A percentile compares a stretch with the other conserved stretches of the same genome.
phyloP scores from a whole-genome alignment of 208 protist species.

The Wallacemonas collosoma region DNA sequence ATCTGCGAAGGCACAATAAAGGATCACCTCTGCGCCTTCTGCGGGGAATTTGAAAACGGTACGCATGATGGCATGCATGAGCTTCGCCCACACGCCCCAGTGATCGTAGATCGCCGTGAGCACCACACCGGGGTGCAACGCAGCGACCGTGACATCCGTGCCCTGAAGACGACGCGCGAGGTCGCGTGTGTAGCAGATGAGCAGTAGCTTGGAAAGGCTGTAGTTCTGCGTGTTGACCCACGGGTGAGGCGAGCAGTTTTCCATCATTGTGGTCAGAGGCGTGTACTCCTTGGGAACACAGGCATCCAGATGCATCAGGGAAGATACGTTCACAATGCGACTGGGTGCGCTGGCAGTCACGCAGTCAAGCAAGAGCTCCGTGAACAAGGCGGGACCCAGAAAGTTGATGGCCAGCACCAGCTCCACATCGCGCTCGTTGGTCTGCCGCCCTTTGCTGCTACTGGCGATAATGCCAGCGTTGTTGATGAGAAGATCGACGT shows the following conservation, averaged over 20 bases:
- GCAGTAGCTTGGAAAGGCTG: conserved; percentile 54
- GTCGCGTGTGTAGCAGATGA: conserved; percentile 60
- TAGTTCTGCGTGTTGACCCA: conserved; percentile 43
- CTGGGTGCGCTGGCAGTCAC: conserved; percentile 30
- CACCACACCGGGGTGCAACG: conserved; percentile 51
- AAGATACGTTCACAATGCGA: conserved; percentile 57
- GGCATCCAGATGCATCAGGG: conserved; percentile 50
- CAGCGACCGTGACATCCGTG: conserved; percentile 24
- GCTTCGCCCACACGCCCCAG: conserved; percentile 23
- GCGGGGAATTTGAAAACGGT: conserved; percentile 57
- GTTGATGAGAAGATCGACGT: conserved; percentile 61
- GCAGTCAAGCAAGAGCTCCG: conserved; percentile 43
- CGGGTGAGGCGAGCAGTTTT: conserved; percentile 37
- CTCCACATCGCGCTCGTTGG: conserved; percentile 46
- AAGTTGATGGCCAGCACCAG: conserved; percentile 64
- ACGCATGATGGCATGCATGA: conserved; percentile 45
- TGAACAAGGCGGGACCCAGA: conserved; percentile 44
- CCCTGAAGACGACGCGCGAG: conserved; percentile 37
- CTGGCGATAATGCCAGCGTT: conserved; percentile 44
- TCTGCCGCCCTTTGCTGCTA: conserved; percentile 6
- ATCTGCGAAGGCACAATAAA: conserved; percentile 41
- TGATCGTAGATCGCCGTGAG: conserved; percentile 47
- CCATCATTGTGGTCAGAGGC: conserved; percentile 34
- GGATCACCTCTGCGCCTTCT: conserved; percentile 50
- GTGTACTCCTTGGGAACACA: conserved; percentile 34